Conservation (phyloP, 2,329 filamentous ascomycete genomes). For the Fusarium napiforme region DNA sequence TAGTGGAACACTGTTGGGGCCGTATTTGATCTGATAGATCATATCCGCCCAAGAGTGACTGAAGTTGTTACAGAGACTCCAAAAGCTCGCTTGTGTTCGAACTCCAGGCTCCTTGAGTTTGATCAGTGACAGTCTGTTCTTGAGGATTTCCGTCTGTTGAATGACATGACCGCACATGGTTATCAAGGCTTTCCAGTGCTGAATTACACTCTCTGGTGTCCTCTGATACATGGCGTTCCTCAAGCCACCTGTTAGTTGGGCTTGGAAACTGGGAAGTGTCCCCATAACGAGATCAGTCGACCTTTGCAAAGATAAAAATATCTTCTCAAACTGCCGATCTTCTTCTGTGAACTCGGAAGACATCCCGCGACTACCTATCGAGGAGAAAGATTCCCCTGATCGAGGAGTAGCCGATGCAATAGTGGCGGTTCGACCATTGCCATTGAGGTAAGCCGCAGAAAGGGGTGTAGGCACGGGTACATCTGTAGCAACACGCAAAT, state of each 20-base stretch:
- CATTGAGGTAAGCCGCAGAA: conserved; percentile 61
- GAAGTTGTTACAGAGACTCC: conserved; percentile 79
- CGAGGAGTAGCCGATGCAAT: conserved; percentile 76
- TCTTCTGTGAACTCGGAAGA: conserved; percentile 77
- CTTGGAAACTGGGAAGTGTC: conserved; percentile 75
- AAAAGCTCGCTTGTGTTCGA: conserved; percentile 70
- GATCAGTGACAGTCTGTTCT: conserved; percentile 78
- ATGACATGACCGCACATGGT: conserved; percentile 76
- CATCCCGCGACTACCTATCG: conserved; percentile 58
- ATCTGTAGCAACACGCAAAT: conserved; percentile 67
- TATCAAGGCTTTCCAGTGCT: conserved; percentile 77
- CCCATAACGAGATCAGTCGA: conserved; percentile 79
- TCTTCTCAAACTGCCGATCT: conserved; percentile 82
- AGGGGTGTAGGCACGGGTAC: conserved; percentile 51
- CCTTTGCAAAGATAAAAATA: conserved; percentile 79
- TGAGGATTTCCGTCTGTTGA: conserved; percentile 78
- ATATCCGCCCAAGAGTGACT: conserved; percentile 76
- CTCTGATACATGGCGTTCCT: conserved; percentile 71
- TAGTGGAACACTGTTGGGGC: conserved; percentile 62
- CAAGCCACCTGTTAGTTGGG: conserved; percentile 72
- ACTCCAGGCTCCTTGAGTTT: conserved; percentile 86
- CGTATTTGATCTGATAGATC: conserved; percentile 68
- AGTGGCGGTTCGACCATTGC: conserved; percentile 61
- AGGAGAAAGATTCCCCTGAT: conserved; percentile 83
- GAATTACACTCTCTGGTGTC: conserved; percentile 67